Base-by-base conservation (phyloP, 169 alveolate genomes). In the Plasmodium malariae region DNA sequence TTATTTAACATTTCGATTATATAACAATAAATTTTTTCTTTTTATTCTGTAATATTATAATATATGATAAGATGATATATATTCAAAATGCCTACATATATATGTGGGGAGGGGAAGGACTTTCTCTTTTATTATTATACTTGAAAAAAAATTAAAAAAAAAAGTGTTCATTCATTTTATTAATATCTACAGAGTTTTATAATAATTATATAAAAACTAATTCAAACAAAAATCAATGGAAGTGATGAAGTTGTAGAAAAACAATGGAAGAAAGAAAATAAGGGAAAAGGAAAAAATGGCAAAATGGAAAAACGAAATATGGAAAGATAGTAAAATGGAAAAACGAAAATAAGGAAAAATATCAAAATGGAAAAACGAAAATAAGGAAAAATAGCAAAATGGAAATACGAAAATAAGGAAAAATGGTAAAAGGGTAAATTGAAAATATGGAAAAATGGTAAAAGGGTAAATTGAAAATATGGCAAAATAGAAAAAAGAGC, bases 171-270 rank as follows among this genome's bases (percentile, higher is more conserved):
- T 55, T 55, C 19, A 12, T 45, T 48, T 48, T 48, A 19, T 48
- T 48, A 48, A 14, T 14, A 48, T 14, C 21, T 40, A 36, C 32
- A 17, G 21, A 43, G 12, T 68, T 21, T 68, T 26, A 43, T 68
- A 36, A 26, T 68, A 68, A 68, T 40, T 68, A 68, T 60, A 19
- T 19, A 36, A 68, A 68, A 68, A 49, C 24, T 19, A 70, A 40
- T 26, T 45, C 43, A 69, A 69, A 69, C 34, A 70, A 71, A 48
- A 32, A 71, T 9, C 68, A 14, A 32, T 26, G 14, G 67, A 54
- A 57, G 70, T 54, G 45, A 24, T 65, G 74, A 48, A 73, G 67
- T 73, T 73, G 87, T 73, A 54, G 70, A 73, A 19, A 45, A 48
- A 49, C n/a, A n/a, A n/a, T n/a, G n/a, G n/a, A 59, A 51, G 19